These are phyloP conservation scores for Amanita polypyramis DNA, from an alignment of 768 basidiomycete genomes.

Conservation along the genomic window DNA sequence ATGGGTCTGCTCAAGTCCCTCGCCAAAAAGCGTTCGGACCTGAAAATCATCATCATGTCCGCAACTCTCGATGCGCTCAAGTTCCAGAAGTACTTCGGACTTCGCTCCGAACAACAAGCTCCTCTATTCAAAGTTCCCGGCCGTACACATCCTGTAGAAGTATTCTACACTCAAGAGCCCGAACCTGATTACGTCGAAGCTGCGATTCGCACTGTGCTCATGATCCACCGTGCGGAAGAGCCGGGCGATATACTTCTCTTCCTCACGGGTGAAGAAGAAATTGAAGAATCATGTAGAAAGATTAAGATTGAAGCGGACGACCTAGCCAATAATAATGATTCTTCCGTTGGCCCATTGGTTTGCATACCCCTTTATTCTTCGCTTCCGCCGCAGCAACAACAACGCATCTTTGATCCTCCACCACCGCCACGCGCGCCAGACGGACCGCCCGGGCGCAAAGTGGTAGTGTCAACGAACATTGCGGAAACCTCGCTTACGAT, in stretches of 20 bases:
- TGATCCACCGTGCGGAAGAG: slow-evolving; percentile 95
- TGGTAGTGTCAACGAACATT: slow-evolving; percentile 94
- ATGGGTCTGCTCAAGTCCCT: slow-evolving; percentile 93
- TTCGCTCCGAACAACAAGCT: slow-evolving; percentile 35
- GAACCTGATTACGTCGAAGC: slow-evolving; percentile 97
- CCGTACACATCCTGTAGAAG: slow-evolving; percentile 91
- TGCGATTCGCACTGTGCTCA: slow-evolving; percentile 89
- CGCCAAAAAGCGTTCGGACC: slow-evolving; percentile 69
- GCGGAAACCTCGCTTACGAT: slow-evolving; percentile 97
- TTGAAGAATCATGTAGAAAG: slow-evolving; percentile 91
- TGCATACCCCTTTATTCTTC: slow-evolving; percentile 95
- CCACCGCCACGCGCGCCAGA: slow-evolving; percentile 49
- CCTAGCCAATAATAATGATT: slow-evolving; percentile 58
- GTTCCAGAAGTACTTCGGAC: slow-evolving; percentile 89
- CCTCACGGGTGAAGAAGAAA: slow-evolving; percentile 97
- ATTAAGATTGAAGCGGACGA: slow-evolving; percentile 89
- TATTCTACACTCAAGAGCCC: slow-evolving; percentile 87
- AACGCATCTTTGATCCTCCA: slow-evolving; percentile 90
- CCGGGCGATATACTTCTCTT: slow-evolving; percentile 90
- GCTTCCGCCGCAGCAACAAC: slow-evolving; percentile 89
- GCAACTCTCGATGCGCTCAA: slow-evolving; percentile 95
- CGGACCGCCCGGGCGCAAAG: slow-evolving; percentile 84
- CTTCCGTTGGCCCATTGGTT: slow-evolving; percentile 72
- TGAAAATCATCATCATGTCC: slow-evolving; percentile 98
- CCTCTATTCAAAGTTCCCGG: slow-evolving; percentile 89